Evolutionary conservation across 768 basidiomycete genomes (phyloP), one percentile per base, ranked within the genome.

Genomic region (Lactarius evosmus): DNA sequence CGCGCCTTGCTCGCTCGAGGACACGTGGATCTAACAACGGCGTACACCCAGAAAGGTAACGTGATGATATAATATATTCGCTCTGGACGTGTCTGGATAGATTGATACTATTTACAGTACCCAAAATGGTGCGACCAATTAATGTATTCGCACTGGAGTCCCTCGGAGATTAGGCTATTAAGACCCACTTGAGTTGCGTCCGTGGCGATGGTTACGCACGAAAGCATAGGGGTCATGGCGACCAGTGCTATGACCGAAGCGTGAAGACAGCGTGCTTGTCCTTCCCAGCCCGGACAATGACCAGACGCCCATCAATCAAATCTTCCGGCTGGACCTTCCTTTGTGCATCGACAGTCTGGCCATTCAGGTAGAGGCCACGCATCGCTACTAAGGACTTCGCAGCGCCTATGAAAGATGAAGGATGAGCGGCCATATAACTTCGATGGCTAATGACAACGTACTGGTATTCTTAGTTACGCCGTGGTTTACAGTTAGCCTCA

Each of bases 401-500:
- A 19, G 66, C 66, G 41, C 40, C 68, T 69, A 41, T n/a, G 25
- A 52, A 27, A 11, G 27, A 41, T 2, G 19, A 52, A 22, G n/a
- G 22, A 40, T 64, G 27, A 67, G 57, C 7, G 33, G 29, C 33
- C 1, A 22, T 34, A 38, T 1, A 22, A 9, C 27, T 17, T 25
- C 3, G 29, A 53, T 2, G 3, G 8, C 12, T 17, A 44, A 38
- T 11, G 22, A 7, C 7, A 25, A 38, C 66, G 17, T 52, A 69
- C 68, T 61, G 50, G 57, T 82, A 60, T 82, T 83, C 0, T 91
- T 93, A 19, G 82, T 69, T 3, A 80, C 78, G 4, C 83, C 80
- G 67, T 86, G 77, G 50, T 74, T 78, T 3, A 83, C 82, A 3
- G 83, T 83, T 17, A 97, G 75, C 70, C 86, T 89, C 14, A 81